A percentile compares a stretch with the other conserved stretches of the same genome.
These are phyloP conservation scores for Lactarius hengduanensis DNA, from an alignment of 768 basidiomycete genomes.

Conservation along the genomic window DNA sequence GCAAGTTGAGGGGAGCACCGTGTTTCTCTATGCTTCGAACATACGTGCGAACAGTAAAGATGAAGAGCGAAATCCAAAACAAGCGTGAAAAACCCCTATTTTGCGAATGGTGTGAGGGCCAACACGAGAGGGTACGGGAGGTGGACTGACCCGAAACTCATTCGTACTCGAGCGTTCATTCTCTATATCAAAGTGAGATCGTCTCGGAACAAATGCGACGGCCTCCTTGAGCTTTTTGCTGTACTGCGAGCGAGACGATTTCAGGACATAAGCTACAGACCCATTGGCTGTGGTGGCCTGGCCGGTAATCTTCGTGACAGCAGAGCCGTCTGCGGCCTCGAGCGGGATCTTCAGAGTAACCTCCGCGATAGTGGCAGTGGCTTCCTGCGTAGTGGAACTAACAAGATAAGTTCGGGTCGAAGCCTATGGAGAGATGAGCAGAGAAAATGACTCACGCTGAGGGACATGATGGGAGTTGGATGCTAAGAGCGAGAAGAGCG, in stretches of 20 bases:
- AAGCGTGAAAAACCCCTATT: slow-evolving; percentile 92
- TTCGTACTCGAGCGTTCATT: slow-evolving; percentile 74
- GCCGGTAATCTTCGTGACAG: slow-evolving; percentile 23
- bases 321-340: slow-evolving; percentile 4
- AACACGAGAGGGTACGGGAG: neutral
- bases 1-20: slow-evolving; percentile 73
- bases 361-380: slow-evolving; percentile 2
- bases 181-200: slow-evolving; percentile 79
- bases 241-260: slow-evolving; percentile 67
- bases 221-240: slow-evolving; percentile 80
- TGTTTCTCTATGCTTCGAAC: slow-evolving; percentile 71
- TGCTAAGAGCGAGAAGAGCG: slow-evolving; percentile 5
- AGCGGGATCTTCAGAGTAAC: slow-evolving; percentile 9
- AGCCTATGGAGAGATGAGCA: neutral
- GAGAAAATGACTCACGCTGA: slow-evolving; percentile 5
- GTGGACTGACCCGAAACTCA: slow-evolving; percentile 69
- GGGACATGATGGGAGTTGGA: neutral
- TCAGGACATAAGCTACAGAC: slow-evolving; percentile 72
- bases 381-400: neutral
- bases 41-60: slow-evolving; percentile 77
- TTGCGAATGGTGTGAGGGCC: slow-evolving; percentile 1
- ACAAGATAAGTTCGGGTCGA: neutral
- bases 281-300: slow-evolving; percentile 49
- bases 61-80: slow-evolving; percentile 89
- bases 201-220: slow-evolving; percentile 83